phyloP scores from a whole-genome alignment of 2,329 filamentous ascomycete genomes.

The Aspergillus uvarum region DNA sequence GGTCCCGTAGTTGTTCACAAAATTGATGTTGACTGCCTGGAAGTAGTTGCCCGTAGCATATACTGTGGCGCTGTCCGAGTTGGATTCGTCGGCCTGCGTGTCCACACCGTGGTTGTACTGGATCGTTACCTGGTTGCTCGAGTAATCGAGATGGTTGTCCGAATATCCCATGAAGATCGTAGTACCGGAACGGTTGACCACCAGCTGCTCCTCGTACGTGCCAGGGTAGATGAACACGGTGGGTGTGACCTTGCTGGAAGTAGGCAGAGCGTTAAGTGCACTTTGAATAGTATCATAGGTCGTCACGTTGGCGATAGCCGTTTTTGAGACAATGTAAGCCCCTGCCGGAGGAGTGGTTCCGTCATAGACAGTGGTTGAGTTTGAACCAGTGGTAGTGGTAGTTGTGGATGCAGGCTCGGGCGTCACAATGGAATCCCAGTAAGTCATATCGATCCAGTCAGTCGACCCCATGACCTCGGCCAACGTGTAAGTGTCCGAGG shows the following conservation, averaged over 20 bases:
- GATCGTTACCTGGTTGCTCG: conserved; percentile 39
- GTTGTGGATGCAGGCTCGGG: conserved; percentile 27
- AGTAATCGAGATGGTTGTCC: conserved; percentile 36
- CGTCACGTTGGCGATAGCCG: conserved; percentile 33
- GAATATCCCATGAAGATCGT: conserved; percentile 45
- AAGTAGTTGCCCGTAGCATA: conserved; percentile 44
- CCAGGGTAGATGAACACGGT: conserved; percentile 46
- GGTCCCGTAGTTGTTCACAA: conserved; percentile 41
- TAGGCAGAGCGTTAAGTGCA: conserved; percentile 37
- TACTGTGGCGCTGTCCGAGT: conserved; percentile 42
- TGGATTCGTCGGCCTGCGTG: conserved; percentile 37
- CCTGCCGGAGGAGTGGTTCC: conserved; percentile 31
- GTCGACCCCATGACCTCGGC: conserved; percentile 37
- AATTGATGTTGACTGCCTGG: conserved; percentile 43
- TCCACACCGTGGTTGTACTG: conserved; percentile 37
- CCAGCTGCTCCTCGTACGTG: conserved; percentile 41
- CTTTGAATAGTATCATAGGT: conserved; percentile 40
- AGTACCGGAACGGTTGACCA: conserved; percentile 39
- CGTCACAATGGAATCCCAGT: conserved; percentile 39
- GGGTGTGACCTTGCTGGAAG: conserved; percentile 32
- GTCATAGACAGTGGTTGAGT: conserved; percentile 13
- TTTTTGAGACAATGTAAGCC: conserved; percentile 43
- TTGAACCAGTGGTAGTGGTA: conserved; percentile 21
- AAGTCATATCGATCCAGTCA: conserved; percentile 42
- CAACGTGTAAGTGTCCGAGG: conserved; percentile 36